phyloP scores from a whole-genome alignment of 2,329 filamentous ascomycete species.

The Apiospora aurea region DNA sequence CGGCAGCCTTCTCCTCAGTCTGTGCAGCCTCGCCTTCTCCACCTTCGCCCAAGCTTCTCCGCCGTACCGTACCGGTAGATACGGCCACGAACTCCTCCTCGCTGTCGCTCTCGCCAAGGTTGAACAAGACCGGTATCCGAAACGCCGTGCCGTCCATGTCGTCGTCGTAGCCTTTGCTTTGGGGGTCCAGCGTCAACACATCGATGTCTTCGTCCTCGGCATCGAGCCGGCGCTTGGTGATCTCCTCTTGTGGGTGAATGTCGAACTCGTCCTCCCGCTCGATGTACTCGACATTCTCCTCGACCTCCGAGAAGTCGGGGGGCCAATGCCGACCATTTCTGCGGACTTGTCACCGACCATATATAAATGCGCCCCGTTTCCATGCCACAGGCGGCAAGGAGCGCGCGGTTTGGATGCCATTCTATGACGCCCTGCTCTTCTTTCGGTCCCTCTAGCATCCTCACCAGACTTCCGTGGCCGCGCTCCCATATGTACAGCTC shows the following conservation, averaged over 20 bases:
- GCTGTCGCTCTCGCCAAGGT: slow-evolving; percentile 92
- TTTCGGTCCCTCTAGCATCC: slow-evolving; percentile 95
- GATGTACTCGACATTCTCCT: slow-evolving; percentile 97
- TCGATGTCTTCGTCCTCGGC: slow-evolving; percentile 94
- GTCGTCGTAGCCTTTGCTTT: slow-evolving; percentile 65
- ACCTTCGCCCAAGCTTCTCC: slow-evolving; percentile 80
- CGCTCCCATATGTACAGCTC: slow-evolving; percentile 99
- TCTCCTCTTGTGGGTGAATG: slow-evolving; percentile 92
- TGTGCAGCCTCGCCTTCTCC: slow-evolving; percentile 65
- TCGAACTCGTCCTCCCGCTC: slow-evolving; percentile 98
- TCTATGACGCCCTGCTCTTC: slow-evolving; percentile 97
- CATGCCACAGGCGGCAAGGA: slow-evolving; percentile 89
- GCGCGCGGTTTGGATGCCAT: slow-evolving; percentile 89
- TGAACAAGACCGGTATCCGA: slow-evolving; percentile 90
- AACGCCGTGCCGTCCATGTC: slow-evolving; percentile 69
- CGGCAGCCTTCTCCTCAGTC: slow-evolving; percentile 43
- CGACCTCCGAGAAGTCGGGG: slow-evolving; percentile 97
- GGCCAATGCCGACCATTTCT: slow-evolving; percentile 95
- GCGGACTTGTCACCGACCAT: slow-evolving; percentile 94
- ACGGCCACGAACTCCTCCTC: slow-evolving; percentile 84
- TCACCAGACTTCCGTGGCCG: slow-evolving; percentile 89
- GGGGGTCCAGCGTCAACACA: slow-evolving; percentile 78
- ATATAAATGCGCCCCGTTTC: slow-evolving; percentile 94
- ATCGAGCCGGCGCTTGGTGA: slow-evolving; percentile 89
- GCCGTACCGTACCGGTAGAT: slow-evolving; percentile 81